Percentiles rank a stretch among this genome's conserved stretches.
These are phyloP conservation scores for Hypomontagnella monticulosa DNA, from an alignment of 495 filamentous ascomycete species.

Conservation along the genomic window DNA sequence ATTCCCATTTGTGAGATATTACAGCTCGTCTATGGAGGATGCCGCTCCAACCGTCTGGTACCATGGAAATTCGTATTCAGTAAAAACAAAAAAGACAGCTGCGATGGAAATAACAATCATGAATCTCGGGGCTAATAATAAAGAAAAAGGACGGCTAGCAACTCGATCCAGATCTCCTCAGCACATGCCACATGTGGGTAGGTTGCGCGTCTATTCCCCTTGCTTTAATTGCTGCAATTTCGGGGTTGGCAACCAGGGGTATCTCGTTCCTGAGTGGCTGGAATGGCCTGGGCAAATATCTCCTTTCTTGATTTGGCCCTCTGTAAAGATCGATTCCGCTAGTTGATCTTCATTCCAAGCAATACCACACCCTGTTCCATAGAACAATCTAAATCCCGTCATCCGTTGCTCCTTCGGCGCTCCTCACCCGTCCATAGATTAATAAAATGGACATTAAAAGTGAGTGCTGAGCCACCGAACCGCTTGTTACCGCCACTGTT, in stretches of 20 bases:
- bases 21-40: too few species aligned
- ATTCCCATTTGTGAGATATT: too few species aligned
- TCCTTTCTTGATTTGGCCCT: constrained; percentile 32
- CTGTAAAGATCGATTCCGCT: constrained; percentile 28
- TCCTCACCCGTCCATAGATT: neutral
- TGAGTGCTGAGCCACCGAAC: constrained; percentile 3
- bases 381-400: constrained; percentile 15
- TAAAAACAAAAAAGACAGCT: constrained; percentile 1
- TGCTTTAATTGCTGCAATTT: constrained; percentile 44
- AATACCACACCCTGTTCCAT: constrained; percentile 10
- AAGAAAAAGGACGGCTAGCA: constrained; percentile 13
- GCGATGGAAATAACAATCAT: neutral
- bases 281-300: constrained; percentile 22
- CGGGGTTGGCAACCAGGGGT: constrained; percentile 24
- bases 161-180: constrained; percentile 37
- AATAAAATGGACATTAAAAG: neutral
- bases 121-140: constrained; percentile 7
- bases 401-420: constrained; percentile 12
- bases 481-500: neutral
- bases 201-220: constrained; percentile 38
- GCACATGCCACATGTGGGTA: constrained; percentile 41
- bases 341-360: constrained; percentile 40
- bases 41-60: too few species aligned
- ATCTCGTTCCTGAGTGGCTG: constrained; percentile 33
- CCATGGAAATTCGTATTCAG: neutral